Evolutionary conservation across 306 rosid genomes (phyloP).

Genomic region (Vigna reflexopilosa): DNA sequence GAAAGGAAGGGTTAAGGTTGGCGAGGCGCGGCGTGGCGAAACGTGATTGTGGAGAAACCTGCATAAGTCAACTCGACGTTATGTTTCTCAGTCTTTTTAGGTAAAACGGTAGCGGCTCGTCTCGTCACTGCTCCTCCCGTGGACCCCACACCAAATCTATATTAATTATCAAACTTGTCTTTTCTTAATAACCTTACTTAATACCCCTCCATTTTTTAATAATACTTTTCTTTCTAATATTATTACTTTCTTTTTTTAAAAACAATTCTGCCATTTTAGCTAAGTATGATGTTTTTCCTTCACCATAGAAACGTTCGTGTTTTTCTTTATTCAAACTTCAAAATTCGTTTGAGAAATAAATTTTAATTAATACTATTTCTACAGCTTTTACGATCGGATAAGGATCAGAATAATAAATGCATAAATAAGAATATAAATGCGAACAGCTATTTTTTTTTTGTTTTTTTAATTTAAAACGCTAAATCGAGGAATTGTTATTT

Average conservation of each 20-base stretch:
- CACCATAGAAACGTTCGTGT: too few species aligned
- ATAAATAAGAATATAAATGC: neutral
- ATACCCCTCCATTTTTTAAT: too few species aligned
- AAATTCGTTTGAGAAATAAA: too few species aligned
- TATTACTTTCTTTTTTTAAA: too few species aligned
- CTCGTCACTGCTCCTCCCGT: constrained; percentile 13
- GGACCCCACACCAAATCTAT: constrained; percentile 45
- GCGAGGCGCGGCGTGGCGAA: constrained; percentile 57
- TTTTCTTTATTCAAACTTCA: too few species aligned
- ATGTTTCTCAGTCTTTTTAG: neutral
- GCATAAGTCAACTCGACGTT: constrained; percentile 38
- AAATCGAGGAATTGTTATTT: neutral
- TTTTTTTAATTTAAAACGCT: neutral
- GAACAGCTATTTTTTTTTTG: neutral
- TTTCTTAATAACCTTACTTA: neutral
- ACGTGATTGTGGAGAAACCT: constrained; percentile 46
- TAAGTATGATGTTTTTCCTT: too few species aligned
- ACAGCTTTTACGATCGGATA: neutral
- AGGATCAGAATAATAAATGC: neutral
- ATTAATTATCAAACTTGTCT: neutral
- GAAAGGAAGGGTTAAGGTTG: neutral
- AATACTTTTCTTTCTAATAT: too few species aligned
- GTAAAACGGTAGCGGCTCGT: constrained; percentile 60
- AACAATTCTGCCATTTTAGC: too few species aligned
- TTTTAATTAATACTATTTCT: too few species aligned